Percentiles rank a stretch among this genome's conserved stretches.
Evolutionary conservation across 2,329 filamentous ascomycete genomes (phyloP).

Genomic region (Triangularia verruculosa): DNA sequence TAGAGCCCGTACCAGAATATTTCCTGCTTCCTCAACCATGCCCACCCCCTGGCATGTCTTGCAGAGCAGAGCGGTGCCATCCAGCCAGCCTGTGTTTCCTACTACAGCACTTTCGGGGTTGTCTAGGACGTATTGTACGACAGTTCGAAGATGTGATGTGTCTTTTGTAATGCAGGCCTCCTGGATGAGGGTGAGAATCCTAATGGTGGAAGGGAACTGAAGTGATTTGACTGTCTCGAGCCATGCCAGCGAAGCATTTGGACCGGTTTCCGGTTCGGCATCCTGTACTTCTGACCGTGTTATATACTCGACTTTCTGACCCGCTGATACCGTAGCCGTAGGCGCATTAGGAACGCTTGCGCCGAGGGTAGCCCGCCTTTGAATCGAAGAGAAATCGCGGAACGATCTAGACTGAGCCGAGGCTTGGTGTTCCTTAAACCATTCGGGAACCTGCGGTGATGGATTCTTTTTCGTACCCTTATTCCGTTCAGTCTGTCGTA

Average conservation of each 20-base stretch:
- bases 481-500: not conserved
- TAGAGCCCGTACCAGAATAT: constrained; percentile 32
- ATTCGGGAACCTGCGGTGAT: not conserved
- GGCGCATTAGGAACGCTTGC: not conserved
- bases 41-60: constrained; percentile 33
- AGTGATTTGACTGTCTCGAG: not conserved
- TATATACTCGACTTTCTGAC: not conserved
- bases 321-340: not conserved
- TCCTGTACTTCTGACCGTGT: not conserved
- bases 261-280: not conserved
- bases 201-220: not conserved
- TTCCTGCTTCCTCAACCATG: constrained; percentile 33
- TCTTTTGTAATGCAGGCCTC: constrained; percentile 19
- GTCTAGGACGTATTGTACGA: constrained; percentile 13
- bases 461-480: not conserved
- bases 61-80: constrained; percentile 33
- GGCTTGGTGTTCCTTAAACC: not conserved
- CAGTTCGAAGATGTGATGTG: constrained; percentile 2
- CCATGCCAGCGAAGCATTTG: not conserved
- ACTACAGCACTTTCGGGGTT: constrained; percentile 9
- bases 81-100: constrained; percentile 22
- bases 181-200: constrained; percentile 20
- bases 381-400: not conserved
- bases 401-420: not conserved
- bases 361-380: not conserved